Conservation (phyloP, 108 stramenopile genomes). For the Pseudonitzschia delicatissima region DNA sequence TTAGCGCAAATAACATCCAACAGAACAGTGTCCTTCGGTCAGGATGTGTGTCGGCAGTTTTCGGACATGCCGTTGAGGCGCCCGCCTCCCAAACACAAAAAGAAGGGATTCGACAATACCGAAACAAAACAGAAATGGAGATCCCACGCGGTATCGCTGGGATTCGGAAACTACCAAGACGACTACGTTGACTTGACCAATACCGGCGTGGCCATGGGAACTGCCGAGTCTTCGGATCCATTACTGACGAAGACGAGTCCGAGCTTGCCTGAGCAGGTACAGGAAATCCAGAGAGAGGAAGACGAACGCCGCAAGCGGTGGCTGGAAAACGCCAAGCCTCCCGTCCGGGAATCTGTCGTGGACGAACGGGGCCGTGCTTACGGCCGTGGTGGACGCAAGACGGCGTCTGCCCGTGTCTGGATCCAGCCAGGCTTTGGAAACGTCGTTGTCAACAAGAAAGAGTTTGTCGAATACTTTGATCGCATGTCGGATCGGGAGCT, state of each 20-base stretch:
- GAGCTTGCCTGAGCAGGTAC: constrained; percentile 37
- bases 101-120: not conserved
- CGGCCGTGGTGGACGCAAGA: constrained; percentile 93
- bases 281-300: constrained; percentile 54
- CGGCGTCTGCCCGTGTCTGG: constrained; percentile 92
- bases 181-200: constrained; percentile 9
- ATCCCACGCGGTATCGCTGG: constrained; percentile 65
- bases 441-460: constrained; percentile 81
- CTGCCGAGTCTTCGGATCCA: not conserved
- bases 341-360: constrained; percentile 57
- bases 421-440: constrained; percentile 85
- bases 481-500: constrained; percentile 68
- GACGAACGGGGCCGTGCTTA: constrained; percentile 89
- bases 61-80: constrained; percentile 19
- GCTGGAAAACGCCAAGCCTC: constrained; percentile 64
- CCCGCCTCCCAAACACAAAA: constrained; percentile 16
- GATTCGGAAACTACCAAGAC: constrained; percentile 22
- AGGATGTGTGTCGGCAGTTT: not conserved
- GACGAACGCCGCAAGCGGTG: constrained; percentile 59
- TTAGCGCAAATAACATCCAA: not conserved
- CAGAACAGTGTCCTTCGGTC: not conserved
- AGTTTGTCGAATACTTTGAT: constrained; percentile 86
- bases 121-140: constrained; percentile 37
- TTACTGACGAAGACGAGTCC: constrained; percentile 34
- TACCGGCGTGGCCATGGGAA: not conserved